Conservation (phyloP, 352 stramenopile species). For the Phytopythium kandeliae region DNA sequence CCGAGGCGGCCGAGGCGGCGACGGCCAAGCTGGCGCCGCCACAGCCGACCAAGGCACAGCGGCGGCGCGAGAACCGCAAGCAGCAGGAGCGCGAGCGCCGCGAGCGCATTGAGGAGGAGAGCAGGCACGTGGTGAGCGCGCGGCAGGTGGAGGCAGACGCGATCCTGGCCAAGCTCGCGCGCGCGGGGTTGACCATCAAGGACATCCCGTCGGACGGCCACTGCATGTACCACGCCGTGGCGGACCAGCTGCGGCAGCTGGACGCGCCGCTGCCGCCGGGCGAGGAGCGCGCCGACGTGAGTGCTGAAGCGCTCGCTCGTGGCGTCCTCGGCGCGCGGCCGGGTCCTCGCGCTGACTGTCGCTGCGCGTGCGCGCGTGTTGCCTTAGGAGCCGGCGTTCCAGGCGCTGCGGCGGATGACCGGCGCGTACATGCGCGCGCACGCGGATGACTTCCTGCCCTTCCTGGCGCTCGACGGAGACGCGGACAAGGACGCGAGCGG, state of each 20-base stretch:
- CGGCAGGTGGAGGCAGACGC: constrained; percentile 78
- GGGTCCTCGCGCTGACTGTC: neutral
- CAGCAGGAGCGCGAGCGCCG: constrained; percentile 64
- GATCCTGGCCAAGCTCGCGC: constrained; percentile 54
- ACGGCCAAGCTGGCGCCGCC: constrained; percentile 13
- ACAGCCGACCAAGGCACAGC: constrained; percentile 62
- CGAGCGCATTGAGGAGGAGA: constrained; percentile 73
- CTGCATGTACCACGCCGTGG: constrained; percentile 97
- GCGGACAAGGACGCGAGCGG: constrained; percentile 22
- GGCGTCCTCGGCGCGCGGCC: no score
- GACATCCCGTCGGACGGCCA: constrained; percentile 96
- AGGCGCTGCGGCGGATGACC: constrained; percentile 64
- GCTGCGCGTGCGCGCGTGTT: neutral
- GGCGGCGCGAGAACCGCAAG: constrained; percentile 70
- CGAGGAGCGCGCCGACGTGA: neutral
- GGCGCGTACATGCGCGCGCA: constrained; percentile 79
- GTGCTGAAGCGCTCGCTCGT: no score
- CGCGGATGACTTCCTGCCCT: constrained; percentile 90
- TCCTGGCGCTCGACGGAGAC: constrained; percentile 73
- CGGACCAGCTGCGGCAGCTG: constrained; percentile 82
- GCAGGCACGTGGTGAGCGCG: constrained; percentile 73
- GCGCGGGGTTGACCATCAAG: constrained; percentile 66
- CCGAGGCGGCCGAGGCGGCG: constrained; percentile 45
- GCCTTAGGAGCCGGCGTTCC: constrained; percentile 44
- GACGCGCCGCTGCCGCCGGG: constrained; percentile 13